A percentile compares a stretch with the other conserved stretches of the same genome.
Conservation (phyloP, 2,329 filamentous ascomycete species). For the Diaporthe sp. region DNA sequence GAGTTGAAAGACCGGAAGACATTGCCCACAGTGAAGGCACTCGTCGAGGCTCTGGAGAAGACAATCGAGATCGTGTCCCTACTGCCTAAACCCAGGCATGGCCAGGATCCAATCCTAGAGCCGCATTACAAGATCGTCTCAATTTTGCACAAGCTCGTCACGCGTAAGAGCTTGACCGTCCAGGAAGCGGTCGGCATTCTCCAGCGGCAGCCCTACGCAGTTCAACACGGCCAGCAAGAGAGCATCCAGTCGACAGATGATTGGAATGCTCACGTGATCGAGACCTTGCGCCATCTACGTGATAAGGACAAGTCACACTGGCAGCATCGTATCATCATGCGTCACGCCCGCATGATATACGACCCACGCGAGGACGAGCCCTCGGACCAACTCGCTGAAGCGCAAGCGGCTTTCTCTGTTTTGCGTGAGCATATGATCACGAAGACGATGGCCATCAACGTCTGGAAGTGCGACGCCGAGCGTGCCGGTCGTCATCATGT, state of each 20-base stretch:
- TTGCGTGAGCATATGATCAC: constrained; percentile 83
- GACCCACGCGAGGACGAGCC: constrained; percentile 54
- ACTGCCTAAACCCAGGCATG: constrained; percentile 69
- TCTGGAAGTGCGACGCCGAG: constrained; percentile 95
- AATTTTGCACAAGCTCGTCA: constrained; percentile 85
- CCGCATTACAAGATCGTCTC: constrained; percentile 94
- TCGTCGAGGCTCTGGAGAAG: constrained; percentile 66
- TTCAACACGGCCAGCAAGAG: constrained; percentile 62
- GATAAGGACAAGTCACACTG: constrained; percentile 92
- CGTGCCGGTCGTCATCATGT: constrained; percentile 88
- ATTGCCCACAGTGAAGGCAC: constrained; percentile 55
- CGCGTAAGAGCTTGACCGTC: constrained; percentile 61
- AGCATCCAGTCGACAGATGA: constrained; percentile 72
- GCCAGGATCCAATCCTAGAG: constrained; percentile 84
- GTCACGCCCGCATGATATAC: constrained; percentile 73
- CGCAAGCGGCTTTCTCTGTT: constrained; percentile 84
- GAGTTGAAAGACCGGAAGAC: constrained; percentile 58
- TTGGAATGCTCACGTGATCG: constrained; percentile 70
- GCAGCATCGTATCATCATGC: constrained; percentile 92
- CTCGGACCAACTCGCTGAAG: constrained; percentile 70
- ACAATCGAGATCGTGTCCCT: constrained; percentile 65
- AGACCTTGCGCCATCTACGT: constrained; percentile 64
- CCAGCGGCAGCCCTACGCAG: constrained; percentile 68
- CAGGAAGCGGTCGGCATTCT: constrained; percentile 66
- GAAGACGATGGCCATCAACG: constrained; percentile 94